Evolutionary conservation across 352 stramenopile genomes (phyloP).

Genomic region (Globisporangium alternatum): DNA sequence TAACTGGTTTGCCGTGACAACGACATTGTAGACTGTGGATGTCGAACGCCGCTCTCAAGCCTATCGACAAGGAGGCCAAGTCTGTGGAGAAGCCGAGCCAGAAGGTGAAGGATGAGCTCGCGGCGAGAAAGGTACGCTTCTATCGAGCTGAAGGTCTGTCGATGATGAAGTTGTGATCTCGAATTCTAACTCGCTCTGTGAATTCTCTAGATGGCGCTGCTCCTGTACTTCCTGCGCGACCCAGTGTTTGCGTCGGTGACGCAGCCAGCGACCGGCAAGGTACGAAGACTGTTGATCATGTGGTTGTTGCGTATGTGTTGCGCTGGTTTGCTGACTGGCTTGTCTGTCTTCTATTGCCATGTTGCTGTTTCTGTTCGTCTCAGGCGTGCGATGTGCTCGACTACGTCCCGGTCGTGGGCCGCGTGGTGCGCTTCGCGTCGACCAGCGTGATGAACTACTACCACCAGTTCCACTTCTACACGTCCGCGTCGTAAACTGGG

Average conservation of each 20-base stretch:
- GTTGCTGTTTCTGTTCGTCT: not conserved
- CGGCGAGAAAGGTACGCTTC: slow-evolving; percentile 53
- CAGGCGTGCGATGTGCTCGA: slow-evolving; percentile 60
- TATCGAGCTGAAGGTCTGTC: too few relatives aligned
- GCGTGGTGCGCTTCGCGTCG: slow-evolving; percentile 65
- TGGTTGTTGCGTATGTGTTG: too few relatives aligned
- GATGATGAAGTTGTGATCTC: not conserved
- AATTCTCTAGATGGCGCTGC: slow-evolving; percentile 64
- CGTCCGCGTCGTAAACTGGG: slow-evolving; percentile 65
- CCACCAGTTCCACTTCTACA: slow-evolving; percentile 88
- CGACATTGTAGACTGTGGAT: slow-evolving; percentile 38
- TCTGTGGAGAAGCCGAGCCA: slow-evolving; percentile 24
- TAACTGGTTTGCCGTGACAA: slow-evolving; percentile 2
- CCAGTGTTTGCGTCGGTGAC: slow-evolving; percentile 70
- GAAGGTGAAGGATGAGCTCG: slow-evolving; percentile 54
- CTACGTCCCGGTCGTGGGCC: slow-evolving; percentile 64
- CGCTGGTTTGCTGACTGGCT: not conserved
- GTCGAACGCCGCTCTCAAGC: slow-evolving; percentile 50
- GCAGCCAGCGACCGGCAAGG: slow-evolving; percentile 61
- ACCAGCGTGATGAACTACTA: slow-evolving; percentile 81
- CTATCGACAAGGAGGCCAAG: slow-evolving; percentile 17
- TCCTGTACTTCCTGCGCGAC: slow-evolving; percentile 83
- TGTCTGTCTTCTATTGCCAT: not conserved
- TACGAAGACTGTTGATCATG: slow-evolving; percentile 17
- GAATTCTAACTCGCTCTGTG: not conserved